phyloP scores from a whole-genome alignment of 768 basidiomycete genomes.

The Tubosaeta sp. region DNA sequence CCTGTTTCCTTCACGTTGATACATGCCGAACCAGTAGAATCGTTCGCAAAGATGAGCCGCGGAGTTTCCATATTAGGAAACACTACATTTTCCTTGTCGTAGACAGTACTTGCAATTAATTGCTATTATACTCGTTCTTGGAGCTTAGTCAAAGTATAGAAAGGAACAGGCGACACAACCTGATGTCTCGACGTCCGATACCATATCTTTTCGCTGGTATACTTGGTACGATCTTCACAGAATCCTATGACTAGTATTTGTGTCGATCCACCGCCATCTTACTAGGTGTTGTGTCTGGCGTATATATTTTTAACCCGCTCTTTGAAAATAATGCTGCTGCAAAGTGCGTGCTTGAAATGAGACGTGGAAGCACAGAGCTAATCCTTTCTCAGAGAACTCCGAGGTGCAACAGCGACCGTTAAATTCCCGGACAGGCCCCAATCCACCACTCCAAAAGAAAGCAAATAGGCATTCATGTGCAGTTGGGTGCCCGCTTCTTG shows the following conservation, averaged over 20 bases:
- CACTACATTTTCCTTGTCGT: too few relatives aligned
- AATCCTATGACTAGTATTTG: slow-evolving; percentile 1
- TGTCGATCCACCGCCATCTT: not conserved
- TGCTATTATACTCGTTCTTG: not conserved
- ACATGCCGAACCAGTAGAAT: not conserved
- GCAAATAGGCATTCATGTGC: slow-evolving; percentile 7
- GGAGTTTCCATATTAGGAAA: slow-evolving; percentile 26
- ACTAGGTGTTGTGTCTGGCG: slow-evolving; percentile 61
- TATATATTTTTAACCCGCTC: slow-evolving; percentile 62
- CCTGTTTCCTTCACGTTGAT: slow-evolving; percentile 4
- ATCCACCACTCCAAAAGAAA: slow-evolving; percentile 1
- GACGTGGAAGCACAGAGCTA: not conserved
- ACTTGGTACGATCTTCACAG: slow-evolving; percentile 41
- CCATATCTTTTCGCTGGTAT: slow-evolving; percentile 54
- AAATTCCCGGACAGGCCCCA: slow-evolving; percentile 4
- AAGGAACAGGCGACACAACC: not conserved
- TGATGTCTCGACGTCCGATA: slow-evolving; percentile 37
- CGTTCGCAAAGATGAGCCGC: too few relatives aligned
- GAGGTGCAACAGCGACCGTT: not conserved
- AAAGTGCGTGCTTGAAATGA: slow-evolving; percentile 10
- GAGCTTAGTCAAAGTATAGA: too few relatives aligned
- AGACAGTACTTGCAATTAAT: too few relatives aligned
- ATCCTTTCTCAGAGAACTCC: slow-evolving; percentile 12
- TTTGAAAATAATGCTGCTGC: slow-evolving; percentile 19
- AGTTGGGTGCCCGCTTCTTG: not conserved